These are phyloP conservation scores for Verticillium longisporum DNA, from an alignment of 2,329 filamentous ascomycete genomes.

Conservation along the genomic window DNA sequence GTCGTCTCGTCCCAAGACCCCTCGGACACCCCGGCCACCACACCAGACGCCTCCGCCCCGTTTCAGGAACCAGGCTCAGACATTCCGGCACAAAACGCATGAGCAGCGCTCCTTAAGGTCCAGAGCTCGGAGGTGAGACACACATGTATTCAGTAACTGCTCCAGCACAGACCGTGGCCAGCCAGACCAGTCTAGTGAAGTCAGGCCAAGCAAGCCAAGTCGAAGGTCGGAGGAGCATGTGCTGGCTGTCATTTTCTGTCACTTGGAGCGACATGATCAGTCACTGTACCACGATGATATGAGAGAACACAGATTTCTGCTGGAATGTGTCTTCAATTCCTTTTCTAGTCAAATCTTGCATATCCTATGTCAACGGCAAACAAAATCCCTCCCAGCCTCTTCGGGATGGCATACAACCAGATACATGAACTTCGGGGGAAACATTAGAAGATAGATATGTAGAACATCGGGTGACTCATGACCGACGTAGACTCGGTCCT, in stretches of 20 bases:
- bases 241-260: not conserved
- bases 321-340: conserved; percentile 11
- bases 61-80: not conserved
- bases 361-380: conserved; percentile 7
- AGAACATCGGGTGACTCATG: not conserved
- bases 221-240: not conserved
- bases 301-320: conserved; percentile 5
- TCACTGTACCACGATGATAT: not conserved
- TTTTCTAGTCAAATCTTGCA: conserved; percentile 11
- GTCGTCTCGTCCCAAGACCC: too few species aligned
- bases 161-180: not conserved
- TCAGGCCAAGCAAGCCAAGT: not conserved
- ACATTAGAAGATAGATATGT: conserved; percentile 14
- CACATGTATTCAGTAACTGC: not conserved
- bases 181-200: not conserved
- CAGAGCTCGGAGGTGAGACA: not conserved
- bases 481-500: not conserved
- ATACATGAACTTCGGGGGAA: conserved; percentile 10
- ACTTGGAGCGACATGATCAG: not conserved
- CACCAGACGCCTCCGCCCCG: not conserved
- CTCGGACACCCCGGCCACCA: not conserved
- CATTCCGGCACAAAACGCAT: not conserved
- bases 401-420: not conserved
- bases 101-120: not conserved
- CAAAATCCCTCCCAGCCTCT: conserved; percentile 7